Evolutionary conservation across 2,329 filamentous ascomycete species (phyloP).

Genomic region (Colletotrichum liriopes): DNA sequence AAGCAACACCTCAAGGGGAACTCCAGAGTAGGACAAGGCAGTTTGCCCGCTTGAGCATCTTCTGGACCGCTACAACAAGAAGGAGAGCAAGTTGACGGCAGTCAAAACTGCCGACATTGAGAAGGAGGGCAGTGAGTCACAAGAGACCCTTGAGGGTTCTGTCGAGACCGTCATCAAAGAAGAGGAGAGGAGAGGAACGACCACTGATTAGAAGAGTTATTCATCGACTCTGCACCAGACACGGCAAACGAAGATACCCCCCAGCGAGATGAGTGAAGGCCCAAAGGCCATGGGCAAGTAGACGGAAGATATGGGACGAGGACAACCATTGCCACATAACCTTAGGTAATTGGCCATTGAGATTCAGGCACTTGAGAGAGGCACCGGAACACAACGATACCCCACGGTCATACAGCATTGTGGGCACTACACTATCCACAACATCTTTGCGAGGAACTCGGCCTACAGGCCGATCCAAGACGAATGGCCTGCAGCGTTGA

Average conservation of each 20-base stretch:
- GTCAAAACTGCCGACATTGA: constrained; percentile 41
- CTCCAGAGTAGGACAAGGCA: constrained; percentile 73
- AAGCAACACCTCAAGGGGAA: constrained; percentile 69
- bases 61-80: constrained; percentile 48
- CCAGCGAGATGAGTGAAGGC: not conserved
- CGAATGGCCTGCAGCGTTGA: not conserved
- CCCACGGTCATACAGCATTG: not conserved
- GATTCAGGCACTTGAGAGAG: not conserved
- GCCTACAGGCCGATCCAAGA: not conserved
- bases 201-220: not conserved
- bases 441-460: not conserved
- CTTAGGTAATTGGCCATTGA: too few species aligned
- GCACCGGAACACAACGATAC: not conserved
- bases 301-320: too few species aligned
- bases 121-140: constrained; percentile 18
- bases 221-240: not conserved
- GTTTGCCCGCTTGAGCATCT: constrained; percentile 61
- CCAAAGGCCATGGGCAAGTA: not conserved
- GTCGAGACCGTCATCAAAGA: not conserved
- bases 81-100: constrained; percentile 46
- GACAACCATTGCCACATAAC: too few species aligned
- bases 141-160: constrained; percentile 7
- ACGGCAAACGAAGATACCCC: not conserved
- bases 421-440: not conserved
- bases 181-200: not conserved